A percentile compares a stretch with the other conserved stretches of the same genome.
These are phyloP conservation scores for Sclerotinia sclerotiorum DNA, from an alignment of 2,329 filamentous ascomycete species.

Conservation along the genomic window DNA sequence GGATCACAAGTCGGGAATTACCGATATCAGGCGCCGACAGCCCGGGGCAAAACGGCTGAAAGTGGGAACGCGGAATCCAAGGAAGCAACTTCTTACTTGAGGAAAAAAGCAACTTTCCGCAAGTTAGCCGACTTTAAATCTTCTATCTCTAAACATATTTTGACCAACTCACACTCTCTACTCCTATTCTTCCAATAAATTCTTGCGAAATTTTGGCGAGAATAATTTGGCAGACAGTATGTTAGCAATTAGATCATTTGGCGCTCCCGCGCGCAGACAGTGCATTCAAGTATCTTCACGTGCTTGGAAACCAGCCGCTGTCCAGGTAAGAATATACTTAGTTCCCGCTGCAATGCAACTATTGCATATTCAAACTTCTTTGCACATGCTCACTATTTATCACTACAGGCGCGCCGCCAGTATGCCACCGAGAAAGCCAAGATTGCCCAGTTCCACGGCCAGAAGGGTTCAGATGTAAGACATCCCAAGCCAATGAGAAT, in stretches of 20 bases:
- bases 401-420: slow-evolving; percentile 53
- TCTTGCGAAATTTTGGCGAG: slow-evolving; percentile 15
- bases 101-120: slow-evolving; percentile 27
- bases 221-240: slow-evolving; percentile 54
- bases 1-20: slow-evolving; percentile 3
- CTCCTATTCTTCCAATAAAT: slow-evolving; percentile 4
- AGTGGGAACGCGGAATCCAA: slow-evolving; percentile 23
- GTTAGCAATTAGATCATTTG: slow-evolving; percentile 78
- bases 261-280: slow-evolving; percentile 73
- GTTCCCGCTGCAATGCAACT: slow-evolving; percentile 24
- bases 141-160: slow-evolving; percentile 23
- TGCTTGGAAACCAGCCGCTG: slow-evolving; percentile 49
- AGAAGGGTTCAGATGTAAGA: slow-evolving; percentile 83
- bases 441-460: slow-evolving; percentile 91
- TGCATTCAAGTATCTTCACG: slow-evolving; percentile 69
- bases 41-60: slow-evolving; percentile 17
- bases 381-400: slow-evolving; percentile 30
- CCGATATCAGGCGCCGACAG: slow-evolving; percentile 15
- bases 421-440: slow-evolving; percentile 64
- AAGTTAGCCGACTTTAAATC: slow-evolving; percentile 25
- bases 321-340: slow-evolving; percentile 54
- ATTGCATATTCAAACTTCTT: slow-evolving; percentile 8
- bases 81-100: slow-evolving; percentile 22
- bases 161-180: slow-evolving; percentile 27
- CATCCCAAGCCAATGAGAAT: slow-evolving; percentile 27